Conservation (phyloP, 192 early-diverging fungal species). For the Geranomyces variabilis region DNA sequence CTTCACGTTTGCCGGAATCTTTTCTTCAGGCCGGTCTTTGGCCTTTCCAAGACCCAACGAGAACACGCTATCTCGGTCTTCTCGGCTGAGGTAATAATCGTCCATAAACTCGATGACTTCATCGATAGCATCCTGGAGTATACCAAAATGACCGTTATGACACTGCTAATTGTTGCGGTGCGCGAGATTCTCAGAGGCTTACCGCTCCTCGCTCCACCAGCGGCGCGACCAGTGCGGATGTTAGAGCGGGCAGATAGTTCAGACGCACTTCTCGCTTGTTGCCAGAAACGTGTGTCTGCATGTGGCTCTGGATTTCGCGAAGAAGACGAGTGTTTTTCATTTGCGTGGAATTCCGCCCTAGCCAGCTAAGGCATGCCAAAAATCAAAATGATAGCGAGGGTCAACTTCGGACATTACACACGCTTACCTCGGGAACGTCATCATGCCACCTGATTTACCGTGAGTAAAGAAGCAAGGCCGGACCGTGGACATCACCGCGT, state of each 20-base stretch:
- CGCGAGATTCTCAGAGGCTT: slow-evolving; percentile 10
- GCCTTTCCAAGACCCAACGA: slow-evolving; percentile 72
- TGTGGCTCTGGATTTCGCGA: slow-evolving; percentile 84
- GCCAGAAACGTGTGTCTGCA: slow-evolving; percentile 77
- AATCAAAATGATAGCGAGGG: neutral
- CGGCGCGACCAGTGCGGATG: slow-evolving; percentile 56
- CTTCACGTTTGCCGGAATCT: slow-evolving; percentile 70
- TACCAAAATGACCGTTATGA: slow-evolving; percentile 4
- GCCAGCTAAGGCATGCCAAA: slow-evolving; percentile 57
- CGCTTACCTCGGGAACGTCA: slow-evolving; percentile 46
- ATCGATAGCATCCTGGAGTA: slow-evolving; percentile 57
- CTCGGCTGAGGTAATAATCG: slow-evolving; percentile 85
- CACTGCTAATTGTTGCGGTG: slow-evolving; percentile 37
- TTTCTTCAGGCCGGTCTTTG: slow-evolving; percentile 22
- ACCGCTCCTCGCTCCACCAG: slow-evolving; percentile 47
- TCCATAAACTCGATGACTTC: slow-evolving; percentile 88
- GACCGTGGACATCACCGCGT: slow-evolving; percentile 82
- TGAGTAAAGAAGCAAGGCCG: slow-evolving; percentile 81
- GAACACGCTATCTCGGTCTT: slow-evolving; percentile 84
- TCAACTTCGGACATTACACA: no score
- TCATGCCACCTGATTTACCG: slow-evolving; percentile 50
- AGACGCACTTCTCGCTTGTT: slow-evolving; percentile 87
- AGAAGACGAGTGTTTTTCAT: slow-evolving; percentile 71
- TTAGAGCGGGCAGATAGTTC: slow-evolving; percentile 80
- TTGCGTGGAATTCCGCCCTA: slow-evolving; percentile 89